A percentile compares a stretch with the other conserved stretches of the same genome.
phyloP scores from a whole-genome alignment of 495 filamentous ascomycete genomes.

The Talaromyces borbonicus region DNA sequence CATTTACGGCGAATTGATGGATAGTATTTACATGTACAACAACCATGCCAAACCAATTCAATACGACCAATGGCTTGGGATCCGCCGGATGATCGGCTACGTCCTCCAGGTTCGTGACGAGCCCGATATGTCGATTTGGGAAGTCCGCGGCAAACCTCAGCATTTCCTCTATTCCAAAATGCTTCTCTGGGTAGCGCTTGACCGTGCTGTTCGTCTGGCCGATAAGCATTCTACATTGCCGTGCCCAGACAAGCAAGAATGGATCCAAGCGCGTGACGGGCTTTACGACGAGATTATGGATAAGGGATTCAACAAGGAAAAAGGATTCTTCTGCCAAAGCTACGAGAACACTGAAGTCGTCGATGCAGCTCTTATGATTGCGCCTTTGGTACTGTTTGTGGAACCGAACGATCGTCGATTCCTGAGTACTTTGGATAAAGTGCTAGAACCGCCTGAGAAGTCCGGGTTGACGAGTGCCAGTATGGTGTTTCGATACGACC shows the following conservation, averaged over 20 bases:
- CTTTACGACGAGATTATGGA: constrained; percentile 68
- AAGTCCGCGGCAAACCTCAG: constrained; percentile 61
- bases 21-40: constrained; percentile 67
- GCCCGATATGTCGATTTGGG: constrained; percentile 73
- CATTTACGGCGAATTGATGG: constrained; percentile 68
- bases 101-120: constrained; percentile 38
- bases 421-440: constrained; percentile 55
- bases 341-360: constrained; percentile 58
- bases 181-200: constrained; percentile 69
- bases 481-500: constrained; percentile 63
- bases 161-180: constrained; percentile 66
- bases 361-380: constrained; percentile 62
- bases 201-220: constrained; percentile 57
- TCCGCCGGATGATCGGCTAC: constrained; percentile 48
- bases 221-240: constrained; percentile 58
- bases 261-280: constrained; percentile 50
- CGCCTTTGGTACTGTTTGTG: constrained; percentile 66
- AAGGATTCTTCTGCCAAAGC: constrained; percentile 59
- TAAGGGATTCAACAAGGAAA: constrained; percentile 52
- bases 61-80: constrained; percentile 58
- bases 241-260: constrained; percentile 53
- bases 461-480: constrained; percentile 63
- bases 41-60: constrained; percentile 65
- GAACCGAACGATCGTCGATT: constrained; percentile 64
- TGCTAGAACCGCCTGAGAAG: constrained; percentile 56